phyloP scores from a whole-genome alignment of 1,284 basidiomycete species.

The Mrakiaceae sp. region DNA sequence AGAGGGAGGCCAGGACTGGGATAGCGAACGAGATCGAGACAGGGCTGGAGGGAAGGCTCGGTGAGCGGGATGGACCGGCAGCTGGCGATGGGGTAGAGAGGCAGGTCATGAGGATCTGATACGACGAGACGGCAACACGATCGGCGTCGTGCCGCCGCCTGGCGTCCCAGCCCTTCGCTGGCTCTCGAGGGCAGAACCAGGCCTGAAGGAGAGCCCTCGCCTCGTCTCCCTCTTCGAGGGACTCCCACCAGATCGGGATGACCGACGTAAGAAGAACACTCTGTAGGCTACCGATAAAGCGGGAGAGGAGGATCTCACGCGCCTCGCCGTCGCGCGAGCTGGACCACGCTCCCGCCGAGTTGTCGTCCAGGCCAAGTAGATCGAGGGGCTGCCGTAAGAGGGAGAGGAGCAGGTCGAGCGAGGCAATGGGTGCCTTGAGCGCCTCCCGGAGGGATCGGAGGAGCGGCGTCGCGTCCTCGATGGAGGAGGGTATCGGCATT shows the following conservation, averaged over 20 bases:
- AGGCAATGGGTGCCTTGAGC: constrained; percentile 42
- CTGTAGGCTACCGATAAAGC: constrained; percentile 51
- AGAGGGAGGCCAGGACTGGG: background rate
- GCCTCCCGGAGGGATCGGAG: constrained; percentile 35
- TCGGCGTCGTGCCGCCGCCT: background rate
- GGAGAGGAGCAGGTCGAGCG: constrained; percentile 42
- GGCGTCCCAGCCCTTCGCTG: background rate
- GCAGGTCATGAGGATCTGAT: background rate
- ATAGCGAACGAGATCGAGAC: background rate
- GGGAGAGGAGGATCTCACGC: constrained; percentile 34
- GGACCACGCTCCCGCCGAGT: constrained; percentile 33
- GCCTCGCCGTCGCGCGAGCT: constrained; percentile 26
- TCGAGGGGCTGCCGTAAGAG: constrained; percentile 51
- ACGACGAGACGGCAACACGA: background rate
- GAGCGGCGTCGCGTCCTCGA: background rate
- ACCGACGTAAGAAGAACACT: constrained; percentile 50
- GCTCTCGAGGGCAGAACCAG: background rate
- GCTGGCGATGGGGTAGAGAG: background rate
- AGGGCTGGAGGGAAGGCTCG: background rate
- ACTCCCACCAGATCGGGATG: constrained; percentile 53
- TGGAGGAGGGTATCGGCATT: background rate
- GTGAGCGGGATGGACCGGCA: background rate
- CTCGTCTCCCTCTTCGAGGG: constrained; percentile 14
- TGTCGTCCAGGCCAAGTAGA: constrained; percentile 46
- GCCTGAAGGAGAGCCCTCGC: constrained; percentile 12